phyloP scores from a whole-genome alignment of 2,329 filamentous ascomycete genomes.

The Epichloe elymi region DNA sequence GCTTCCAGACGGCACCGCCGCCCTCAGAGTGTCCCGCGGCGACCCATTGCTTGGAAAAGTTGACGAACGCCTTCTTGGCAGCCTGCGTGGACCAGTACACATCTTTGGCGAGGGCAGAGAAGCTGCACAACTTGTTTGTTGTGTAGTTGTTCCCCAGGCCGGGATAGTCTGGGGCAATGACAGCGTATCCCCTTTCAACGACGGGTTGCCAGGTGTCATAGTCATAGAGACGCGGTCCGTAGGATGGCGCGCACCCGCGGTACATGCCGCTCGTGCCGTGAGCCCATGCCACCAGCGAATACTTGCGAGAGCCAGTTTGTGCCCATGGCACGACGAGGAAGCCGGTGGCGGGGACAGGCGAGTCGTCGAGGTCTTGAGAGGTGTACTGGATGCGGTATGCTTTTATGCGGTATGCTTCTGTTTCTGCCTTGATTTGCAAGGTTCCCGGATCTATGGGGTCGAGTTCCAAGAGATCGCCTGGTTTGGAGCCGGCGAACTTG shows the following conservation, averaged over 20 bases:
- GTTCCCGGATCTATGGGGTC: constrained; percentile 5
- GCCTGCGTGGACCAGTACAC: constrained; percentile 6
- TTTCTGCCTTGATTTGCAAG: constrained; percentile 5
- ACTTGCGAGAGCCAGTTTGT: no score
- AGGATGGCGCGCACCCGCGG: constrained; percentile 6
- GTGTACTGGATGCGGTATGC: constrained; percentile 10
- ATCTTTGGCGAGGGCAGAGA: constrained; percentile 6
- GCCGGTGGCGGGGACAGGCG: constrained; percentile 7
- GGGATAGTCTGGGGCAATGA: constrained; percentile 12
- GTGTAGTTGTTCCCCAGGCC: constrained; percentile 12
- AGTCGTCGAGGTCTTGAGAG: constrained; percentile 7
- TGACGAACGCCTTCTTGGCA: no score
- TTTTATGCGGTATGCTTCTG: constrained; percentile 7
- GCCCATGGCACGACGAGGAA: constrained; percentile 7
- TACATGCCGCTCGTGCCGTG: constrained; percentile 8
- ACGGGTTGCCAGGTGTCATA: constrained; percentile 7
- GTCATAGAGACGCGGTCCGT: constrained; percentile 4
- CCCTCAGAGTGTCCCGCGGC: neutral
- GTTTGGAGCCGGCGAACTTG: constrained; percentile 7
- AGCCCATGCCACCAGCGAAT: constrained; percentile 5
- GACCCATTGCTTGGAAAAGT: no score
- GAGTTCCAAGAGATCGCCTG: constrained; percentile 10
- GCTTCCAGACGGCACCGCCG: constrained; percentile 11
- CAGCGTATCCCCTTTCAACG: constrained; percentile 5
- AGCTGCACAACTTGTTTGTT: constrained; percentile 9